Conservation (phyloP, 1,284 basidiomycete genomes). For the Fomitiporia mediterranea region DNA sequence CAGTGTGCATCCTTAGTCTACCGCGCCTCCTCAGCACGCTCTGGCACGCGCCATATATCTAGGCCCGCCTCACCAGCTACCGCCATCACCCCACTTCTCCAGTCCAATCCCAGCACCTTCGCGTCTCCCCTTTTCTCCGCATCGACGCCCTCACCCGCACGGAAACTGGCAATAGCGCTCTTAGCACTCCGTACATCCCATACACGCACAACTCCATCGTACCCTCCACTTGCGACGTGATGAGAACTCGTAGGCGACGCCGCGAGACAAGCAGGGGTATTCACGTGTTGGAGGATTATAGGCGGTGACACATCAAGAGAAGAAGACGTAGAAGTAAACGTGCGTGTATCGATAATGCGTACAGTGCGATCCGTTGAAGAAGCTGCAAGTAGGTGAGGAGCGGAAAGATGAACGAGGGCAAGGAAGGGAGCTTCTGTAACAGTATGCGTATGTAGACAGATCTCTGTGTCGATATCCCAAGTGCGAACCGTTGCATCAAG, state of each 20-base stretch:
- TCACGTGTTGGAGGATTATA: constrained; percentile 57
- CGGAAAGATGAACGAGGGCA: constrained; percentile 34
- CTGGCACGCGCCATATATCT: constrained; percentile 67
- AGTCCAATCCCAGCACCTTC: constrained; percentile 75
- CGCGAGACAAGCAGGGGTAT: constrained; percentile 71
- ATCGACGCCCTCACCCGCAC: constrained; percentile 41
- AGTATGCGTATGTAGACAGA: constrained; percentile 63
- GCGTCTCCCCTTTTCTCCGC: constrained; percentile 33
- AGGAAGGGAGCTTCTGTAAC: constrained; percentile 70
- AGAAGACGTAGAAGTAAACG: constrained; percentile 22
- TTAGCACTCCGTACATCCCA: constrained; percentile 82
- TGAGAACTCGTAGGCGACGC: constrained; percentile 49
- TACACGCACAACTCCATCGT: constrained; percentile 77
- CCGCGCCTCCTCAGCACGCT: not conserved
- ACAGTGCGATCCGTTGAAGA: constrained; percentile 68
- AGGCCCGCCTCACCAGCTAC: constrained; percentile 83
- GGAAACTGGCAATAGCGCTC: constrained; percentile 63
- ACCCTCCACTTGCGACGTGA: constrained; percentile 76
- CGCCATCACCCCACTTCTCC: constrained; percentile 67
- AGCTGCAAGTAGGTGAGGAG: constrained; percentile 37
- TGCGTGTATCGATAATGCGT: constrained; percentile 61
- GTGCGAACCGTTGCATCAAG: constrained; percentile 71
- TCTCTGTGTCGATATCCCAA: constrained; percentile 69
- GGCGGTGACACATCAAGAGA: constrained; percentile 37
- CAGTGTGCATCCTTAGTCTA: too few relatives aligned